Evolutionary conservation across 139 green algal genomes (phyloP).

Genomic region (Yamagishiella unicocca): DNA sequence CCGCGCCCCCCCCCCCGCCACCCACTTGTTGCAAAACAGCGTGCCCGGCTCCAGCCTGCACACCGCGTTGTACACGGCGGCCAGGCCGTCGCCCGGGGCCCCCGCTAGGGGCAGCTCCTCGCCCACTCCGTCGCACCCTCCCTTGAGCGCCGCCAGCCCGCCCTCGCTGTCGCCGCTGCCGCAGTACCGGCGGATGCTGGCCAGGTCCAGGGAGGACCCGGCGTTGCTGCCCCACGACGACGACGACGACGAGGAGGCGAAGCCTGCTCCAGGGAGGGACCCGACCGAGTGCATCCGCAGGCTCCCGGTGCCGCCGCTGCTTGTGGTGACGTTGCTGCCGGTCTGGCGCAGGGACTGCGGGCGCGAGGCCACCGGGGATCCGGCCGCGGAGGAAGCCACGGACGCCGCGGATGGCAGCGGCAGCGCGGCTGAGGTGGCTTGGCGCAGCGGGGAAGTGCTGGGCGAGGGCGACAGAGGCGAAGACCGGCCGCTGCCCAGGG

Average conservation of each 20-base stretch:
- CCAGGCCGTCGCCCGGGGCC: not conserved
- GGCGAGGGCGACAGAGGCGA: not conserved
- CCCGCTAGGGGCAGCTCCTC: conserved; percentile 38
- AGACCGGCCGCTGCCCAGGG: conserved; percentile 15
- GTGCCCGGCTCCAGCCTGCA: conserved; percentile 31
- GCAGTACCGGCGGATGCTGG: conserved; percentile 15
- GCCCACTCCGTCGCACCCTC: not conserved
- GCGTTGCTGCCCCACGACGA: not conserved
- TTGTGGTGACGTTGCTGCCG: not conserved
- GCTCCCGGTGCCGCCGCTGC: not conserved
- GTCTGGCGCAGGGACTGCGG: not conserved
- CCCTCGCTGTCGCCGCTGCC: not conserved
- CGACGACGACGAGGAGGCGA: not conserved
- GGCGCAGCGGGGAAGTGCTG: not conserved
- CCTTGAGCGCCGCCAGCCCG: not conserved
- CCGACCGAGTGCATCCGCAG: not conserved
- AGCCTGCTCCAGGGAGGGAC: not conserved
- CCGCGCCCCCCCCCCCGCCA: not conserved
- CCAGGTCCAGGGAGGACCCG: not conserved
- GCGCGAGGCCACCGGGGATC: not conserved
- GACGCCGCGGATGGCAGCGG: not conserved
- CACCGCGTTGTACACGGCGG: conserved; percentile 4
- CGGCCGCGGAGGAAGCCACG: not conserved
- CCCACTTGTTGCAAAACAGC: conserved; percentile 33
- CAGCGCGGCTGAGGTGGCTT: not conserved